Evolutionary conservation across 176 grass and related monocot genomes (phyloP), one percentile per base, ranked within the genome.

Genomic region (Musa schizocarpa): DNA sequence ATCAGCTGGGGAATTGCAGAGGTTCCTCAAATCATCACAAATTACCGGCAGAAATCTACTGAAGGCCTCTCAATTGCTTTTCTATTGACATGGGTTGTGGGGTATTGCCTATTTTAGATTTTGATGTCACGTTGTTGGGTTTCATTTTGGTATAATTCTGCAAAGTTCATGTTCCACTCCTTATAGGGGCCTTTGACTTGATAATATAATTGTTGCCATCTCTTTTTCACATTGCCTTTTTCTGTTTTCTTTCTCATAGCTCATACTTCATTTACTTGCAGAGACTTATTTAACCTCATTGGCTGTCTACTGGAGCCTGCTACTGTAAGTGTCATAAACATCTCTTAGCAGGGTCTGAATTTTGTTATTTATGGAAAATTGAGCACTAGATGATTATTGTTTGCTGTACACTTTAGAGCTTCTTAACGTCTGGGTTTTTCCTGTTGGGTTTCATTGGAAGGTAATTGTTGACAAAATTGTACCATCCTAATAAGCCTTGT

Each of bases 21-120:
- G 82, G 84, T 94, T 72, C 95, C 95, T 17, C 95, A 99, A 73
- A 99, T 99, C 48, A 79, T 99, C 24, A 94, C 95, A 8, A 99
- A 92, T 81, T 82, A 87, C 81, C 89, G 80, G 16, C 81, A 85
- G 26, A 99, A 99, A 72, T 94, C 95, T 20, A 94, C 88, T 1
- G 95, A 99, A 84, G 95, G 95, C 16, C 80, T 99, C 50, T 99
- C 95, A 8, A 2, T 87, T 55, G 84, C 88, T 50, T 94, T 99
- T 77, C 95, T 99, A 53, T 79, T 85, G 78, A 94, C 95, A 55
- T 99, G 95, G 95, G 78, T 99, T 71, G 58, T 99, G 29, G 95
- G 95, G 95, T 92, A 89, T 21, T 50, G 9, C 7, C 0, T 65
- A 9, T 66, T 16, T 52, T 52, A 43, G 34, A 43, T 43, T 43